Percentiles rank a stretch among this genome's conserved stretches.
These are phyloP conservation scores for Suillus sp. DNA, from an alignment of 768 basidiomycete species.

Conservation along the genomic window DNA sequence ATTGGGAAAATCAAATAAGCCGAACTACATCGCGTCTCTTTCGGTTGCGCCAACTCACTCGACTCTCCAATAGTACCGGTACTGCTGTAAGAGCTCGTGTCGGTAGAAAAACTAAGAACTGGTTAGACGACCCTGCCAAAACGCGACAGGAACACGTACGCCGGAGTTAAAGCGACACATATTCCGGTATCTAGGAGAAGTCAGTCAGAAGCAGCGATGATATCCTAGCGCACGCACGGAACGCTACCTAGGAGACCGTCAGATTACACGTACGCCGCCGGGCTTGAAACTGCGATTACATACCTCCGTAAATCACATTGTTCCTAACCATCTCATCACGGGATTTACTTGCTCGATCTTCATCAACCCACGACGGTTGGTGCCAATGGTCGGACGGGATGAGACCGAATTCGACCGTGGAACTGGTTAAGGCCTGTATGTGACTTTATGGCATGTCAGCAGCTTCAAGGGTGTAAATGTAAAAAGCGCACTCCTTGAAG, in stretches of 20 bases:
- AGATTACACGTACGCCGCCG: conserved; percentile 12
- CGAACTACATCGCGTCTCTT: conserved; percentile 3
- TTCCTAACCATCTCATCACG: conserved; percentile 65
- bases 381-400: conserved; percentile 74
- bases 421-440: conserved; percentile 32
- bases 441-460: conserved; percentile 29
- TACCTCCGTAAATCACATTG: conserved; percentile 69
- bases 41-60: conserved; percentile 54
- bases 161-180: conserved; percentile 97
- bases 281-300: conserved; percentile 1
- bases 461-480: background rate
- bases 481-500: conserved; percentile 60
- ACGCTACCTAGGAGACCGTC: conserved; percentile 56
- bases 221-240: conserved; percentile 48
- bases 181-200: conserved; percentile 68
- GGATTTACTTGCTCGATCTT: conserved; percentile 56
- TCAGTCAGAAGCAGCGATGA: conserved; percentile 10
- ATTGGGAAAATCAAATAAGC: conserved; percentile 9
- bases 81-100: conserved; percentile 74
- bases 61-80: conserved; percentile 89
- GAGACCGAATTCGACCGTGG: conserved; percentile 53
- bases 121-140: conserved; percentile 6
- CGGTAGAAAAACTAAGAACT: conserved; percentile 73
- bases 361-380: conserved; percentile 80
- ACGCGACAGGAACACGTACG: conserved; percentile 42